These are phyloP conservation scores for Metschnikowia dekortorum DNA, from an alignment of 805 yeast genomes.

Conservation along the genomic window DNA sequence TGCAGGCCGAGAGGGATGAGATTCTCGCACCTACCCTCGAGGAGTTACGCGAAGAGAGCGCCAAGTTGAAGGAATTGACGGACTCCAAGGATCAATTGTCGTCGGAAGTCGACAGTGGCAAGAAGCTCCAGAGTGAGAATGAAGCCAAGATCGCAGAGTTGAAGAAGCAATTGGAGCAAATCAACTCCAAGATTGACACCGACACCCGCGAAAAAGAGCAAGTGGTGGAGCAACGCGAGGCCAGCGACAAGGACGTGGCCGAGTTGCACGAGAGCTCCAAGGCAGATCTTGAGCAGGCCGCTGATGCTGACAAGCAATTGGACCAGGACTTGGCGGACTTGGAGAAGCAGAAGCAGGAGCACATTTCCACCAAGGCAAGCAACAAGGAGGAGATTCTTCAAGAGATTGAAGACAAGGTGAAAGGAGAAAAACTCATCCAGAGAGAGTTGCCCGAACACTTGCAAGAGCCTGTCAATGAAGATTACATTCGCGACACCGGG, in stretches of 20 bases:
- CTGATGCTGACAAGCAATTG: constrained; percentile 31
- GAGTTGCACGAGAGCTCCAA: constrained; percentile 26
- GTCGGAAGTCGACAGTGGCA: constrained; percentile 42
- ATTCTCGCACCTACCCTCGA: constrained; percentile 52
- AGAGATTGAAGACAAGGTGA: constrained; percentile 34
- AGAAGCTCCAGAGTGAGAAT: constrained; percentile 41
- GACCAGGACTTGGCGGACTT: constrained; percentile 41
- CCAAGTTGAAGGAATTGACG: constrained; percentile 45
- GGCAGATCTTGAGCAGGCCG: constrained; percentile 24
- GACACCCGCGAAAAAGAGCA: constrained; percentile 30
- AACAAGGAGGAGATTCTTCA: constrained; percentile 32
- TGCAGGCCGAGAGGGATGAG: constrained; percentile 52
- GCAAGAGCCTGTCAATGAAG: constrained; percentile 32
- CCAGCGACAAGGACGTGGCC: constrained; percentile 35
- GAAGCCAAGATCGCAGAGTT: constrained; percentile 43
- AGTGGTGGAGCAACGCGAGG: constrained; percentile 34
- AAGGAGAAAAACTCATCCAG: constrained; percentile 46
- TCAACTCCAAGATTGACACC: constrained; percentile 34
- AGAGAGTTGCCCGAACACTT: constrained; percentile 51
- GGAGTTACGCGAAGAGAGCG: constrained; percentile 47
- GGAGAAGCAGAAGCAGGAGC: constrained; percentile 35
- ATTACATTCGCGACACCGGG: constrained; percentile 33
- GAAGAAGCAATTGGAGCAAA: constrained; percentile 39
- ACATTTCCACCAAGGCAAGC: constrained; percentile 30
- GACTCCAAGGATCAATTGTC: constrained; percentile 45